Base-by-base conservation (phyloP, 2,329 filamentous ascomycete species). In the Ophiocordyceps sinensis region DNA sequence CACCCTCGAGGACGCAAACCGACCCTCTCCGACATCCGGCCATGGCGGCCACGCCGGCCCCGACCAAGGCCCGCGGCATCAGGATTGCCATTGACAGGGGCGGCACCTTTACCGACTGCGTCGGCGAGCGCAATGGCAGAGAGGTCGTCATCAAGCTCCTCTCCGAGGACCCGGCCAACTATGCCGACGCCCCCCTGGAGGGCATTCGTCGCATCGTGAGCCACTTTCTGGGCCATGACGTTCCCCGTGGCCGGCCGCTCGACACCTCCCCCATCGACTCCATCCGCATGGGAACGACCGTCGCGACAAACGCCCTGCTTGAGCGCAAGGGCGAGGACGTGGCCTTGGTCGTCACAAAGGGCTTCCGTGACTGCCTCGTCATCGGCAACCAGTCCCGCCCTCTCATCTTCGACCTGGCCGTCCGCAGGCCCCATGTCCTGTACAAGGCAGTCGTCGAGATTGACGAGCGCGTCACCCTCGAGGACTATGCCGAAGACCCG, bases 231-330 rank as follows among this genome's bases (percentile, higher is more conserved):
- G 52, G 53, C 4, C 51, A 50, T 6, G 45, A 54, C 2, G 50
- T 64, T 14, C 58, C 62, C 0, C 51, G 59, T 5, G 60, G 58
- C 1, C 50, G 55, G 2, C 42, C 57, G 7, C 40, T 65, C 11
- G 57, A 64, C 11, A 54, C 62, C 2, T 55, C 53, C 0, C 51
- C 56, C 11, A 56, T 66, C 31, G 77, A 82, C 53, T 81, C 75
- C 43, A 85, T 85, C 51, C 75, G 82, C 19, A 85, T 85, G 80
- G 82, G 82, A n/a, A 86, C 82, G 1, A 86, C 82, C 0, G 82
- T 86, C 2, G 82, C 82, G 2, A 86, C 82, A 0, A 86, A 86
- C 56, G 82, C 82, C 1, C 60, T 86, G n/a, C 62, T 86, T 1
- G 82, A 86, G 53, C 64, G 81, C 34, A 85, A 85, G 55, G 82